These are phyloP conservation scores for Aquilaria agallochum DNA, from an alignment of 441 rosid genomes.

Conservation along the genomic window DNA sequence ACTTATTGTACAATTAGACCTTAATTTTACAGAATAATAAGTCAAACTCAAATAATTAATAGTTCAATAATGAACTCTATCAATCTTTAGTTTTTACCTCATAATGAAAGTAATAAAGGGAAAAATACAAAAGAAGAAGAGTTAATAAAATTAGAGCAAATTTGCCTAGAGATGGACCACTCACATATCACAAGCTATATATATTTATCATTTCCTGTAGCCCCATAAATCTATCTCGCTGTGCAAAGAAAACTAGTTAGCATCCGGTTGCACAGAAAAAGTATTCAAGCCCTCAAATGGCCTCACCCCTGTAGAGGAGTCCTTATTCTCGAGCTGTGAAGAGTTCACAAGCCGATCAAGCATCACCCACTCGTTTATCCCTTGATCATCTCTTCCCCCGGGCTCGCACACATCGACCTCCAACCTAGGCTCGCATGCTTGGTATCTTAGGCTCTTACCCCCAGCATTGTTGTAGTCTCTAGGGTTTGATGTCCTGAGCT, in stretches of 20 bases:
- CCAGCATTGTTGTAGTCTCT: conserved; percentile 46
- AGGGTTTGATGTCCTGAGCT: conserved; percentile 34
- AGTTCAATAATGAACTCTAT: too few relatives aligned
- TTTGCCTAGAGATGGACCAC: too few relatives aligned
- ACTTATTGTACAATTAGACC: too few relatives aligned
- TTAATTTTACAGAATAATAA: too few relatives aligned
- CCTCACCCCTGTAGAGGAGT: conserved; percentile 49
- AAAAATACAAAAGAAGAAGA: too few relatives aligned
- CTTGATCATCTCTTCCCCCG: conserved; percentile 32
- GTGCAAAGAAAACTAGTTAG: conserved; percentile 59
- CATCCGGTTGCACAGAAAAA: conserved; percentile 22
- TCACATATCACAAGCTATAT: too few relatives aligned
- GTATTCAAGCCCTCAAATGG: conserved; percentile 24
- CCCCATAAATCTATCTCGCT: conserved; percentile 98
- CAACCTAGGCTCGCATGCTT: conserved; percentile 47
- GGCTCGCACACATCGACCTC: conserved; percentile 46
- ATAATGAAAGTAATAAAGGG: too few relatives aligned
- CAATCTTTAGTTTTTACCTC: too few relatives aligned
- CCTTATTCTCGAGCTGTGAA: conserved; percentile 31
- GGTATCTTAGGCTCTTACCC: conserved; percentile 59
- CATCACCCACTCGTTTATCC: conserved; percentile 70
- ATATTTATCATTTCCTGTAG: conserved; percentile 41
- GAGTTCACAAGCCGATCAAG: conserved; percentile 58
- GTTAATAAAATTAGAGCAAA: too few relatives aligned
- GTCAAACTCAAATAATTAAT: too few relatives aligned